Evolutionary conservation across 805 yeast genomes (phyloP).

Genomic region (Priceomyces carsonii): DNA sequence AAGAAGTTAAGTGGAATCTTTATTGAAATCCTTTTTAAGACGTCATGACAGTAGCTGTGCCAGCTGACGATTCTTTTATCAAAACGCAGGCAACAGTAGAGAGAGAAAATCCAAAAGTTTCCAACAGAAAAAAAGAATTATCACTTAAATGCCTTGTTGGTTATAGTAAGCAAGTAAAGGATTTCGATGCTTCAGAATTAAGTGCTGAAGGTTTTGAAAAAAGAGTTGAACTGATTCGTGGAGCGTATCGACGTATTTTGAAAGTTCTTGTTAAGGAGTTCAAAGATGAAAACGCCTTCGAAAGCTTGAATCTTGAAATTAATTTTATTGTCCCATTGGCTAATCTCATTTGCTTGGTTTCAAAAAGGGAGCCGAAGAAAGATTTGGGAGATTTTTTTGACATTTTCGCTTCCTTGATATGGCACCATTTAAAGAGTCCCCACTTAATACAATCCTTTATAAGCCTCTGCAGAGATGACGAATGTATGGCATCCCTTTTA

Average conservation of each 20-base stretch:
- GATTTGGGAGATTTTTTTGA: conserved; percentile 5
- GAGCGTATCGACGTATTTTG: not conserved
- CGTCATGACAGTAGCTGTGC: too few relatives aligned
- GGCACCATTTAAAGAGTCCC: conserved; percentile 10
- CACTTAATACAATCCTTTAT: conserved; percentile 2
- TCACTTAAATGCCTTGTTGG: not conserved
- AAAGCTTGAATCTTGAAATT: conserved; percentile 1
- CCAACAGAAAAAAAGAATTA: too few relatives aligned
- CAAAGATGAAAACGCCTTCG: not conserved
- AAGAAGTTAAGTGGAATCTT: too few relatives aligned
- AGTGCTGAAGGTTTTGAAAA: not conserved
- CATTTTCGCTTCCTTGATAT: conserved; percentile 7
- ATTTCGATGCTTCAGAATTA: not conserved
- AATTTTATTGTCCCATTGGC: conserved; percentile 8
- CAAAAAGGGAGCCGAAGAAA: conserved; percentile 1
- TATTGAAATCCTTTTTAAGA: too few relatives aligned
- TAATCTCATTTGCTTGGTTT: conserved; percentile 3
- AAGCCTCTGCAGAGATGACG: conserved; percentile 2
- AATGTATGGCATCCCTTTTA: not conserved
- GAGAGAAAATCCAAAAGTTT: too few relatives aligned
- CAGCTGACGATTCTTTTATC: too few relatives aligned
- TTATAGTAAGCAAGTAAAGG: not conserved
- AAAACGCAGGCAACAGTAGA: too few relatives aligned
- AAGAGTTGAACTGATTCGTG: not conserved
- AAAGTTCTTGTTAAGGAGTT: not conserved